These are phyloP conservation scores for Pistacia integerrima DNA, from an alignment of 345 rosid genomes.

Conservation along the genomic window DNA sequence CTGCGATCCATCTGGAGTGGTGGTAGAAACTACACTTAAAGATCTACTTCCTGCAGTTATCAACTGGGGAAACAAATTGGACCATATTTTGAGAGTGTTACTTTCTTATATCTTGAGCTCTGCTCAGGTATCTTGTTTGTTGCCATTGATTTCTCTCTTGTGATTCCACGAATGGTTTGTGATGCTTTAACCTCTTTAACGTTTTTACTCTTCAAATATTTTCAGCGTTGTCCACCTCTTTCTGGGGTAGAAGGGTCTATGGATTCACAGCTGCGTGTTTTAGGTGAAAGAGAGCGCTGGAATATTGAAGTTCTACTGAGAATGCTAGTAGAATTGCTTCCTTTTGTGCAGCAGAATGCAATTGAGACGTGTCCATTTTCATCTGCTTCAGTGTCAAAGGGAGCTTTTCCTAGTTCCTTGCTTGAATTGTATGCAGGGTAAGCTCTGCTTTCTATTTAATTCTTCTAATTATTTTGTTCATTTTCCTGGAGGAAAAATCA, in stretches of 20 bases:
- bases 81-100: conserved; percentile 69
- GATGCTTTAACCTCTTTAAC: not conserved
- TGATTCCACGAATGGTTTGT: not conserved
- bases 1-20: conserved; percentile 92
- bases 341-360: conserved; percentile 69
- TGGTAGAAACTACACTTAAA: conserved; percentile 83
- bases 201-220: conserved; percentile 18
- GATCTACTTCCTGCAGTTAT: conserved; percentile 84
- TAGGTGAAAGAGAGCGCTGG: conserved; percentile 98
- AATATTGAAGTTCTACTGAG: conserved; percentile 84
- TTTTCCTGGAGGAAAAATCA: conserved; percentile 12
- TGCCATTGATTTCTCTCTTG: conserved; percentile 8
- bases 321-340: conserved; percentile 78
- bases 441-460: conserved; percentile 16
- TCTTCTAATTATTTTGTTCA: not conserved
- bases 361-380: conserved; percentile 83
- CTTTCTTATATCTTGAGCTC: conserved; percentile 75
- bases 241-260: conserved; percentile 96
- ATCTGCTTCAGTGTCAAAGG: conserved; percentile 45
- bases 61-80: conserved; percentile 86
- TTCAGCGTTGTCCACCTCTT: conserved; percentile 88
- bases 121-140: conserved; percentile 65
- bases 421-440: conserved; percentile 82
- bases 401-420: conserved; percentile 52
- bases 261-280: conserved; percentile 82